phyloP scores from a whole-genome alignment of 257 asterid species.

The Nicotiana knightiana region DNA sequence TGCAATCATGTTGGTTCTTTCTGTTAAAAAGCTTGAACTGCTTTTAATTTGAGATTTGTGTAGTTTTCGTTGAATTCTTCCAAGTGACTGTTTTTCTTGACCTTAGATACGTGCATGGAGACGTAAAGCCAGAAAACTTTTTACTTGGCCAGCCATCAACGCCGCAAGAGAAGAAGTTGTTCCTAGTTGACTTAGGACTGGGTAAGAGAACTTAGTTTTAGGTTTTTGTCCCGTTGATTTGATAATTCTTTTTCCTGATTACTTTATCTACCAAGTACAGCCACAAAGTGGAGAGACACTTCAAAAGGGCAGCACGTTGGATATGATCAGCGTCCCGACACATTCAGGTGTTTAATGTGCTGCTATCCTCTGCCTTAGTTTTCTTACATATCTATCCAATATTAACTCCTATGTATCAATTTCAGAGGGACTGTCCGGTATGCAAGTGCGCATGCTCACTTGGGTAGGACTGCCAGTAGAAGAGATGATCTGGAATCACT shows the following conservation, averaged over 20 bases:
- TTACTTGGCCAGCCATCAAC: slow-evolving; percentile 45
- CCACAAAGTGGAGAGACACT: slow-evolving; percentile 42
- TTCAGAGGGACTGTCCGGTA: slow-evolving; percentile 47
- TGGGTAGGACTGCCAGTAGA: slow-evolving; percentile 51
- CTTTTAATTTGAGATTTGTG: neutral
- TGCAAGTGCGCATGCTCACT: slow-evolving; percentile 49
- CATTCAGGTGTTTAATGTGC: slow-evolving; percentile 27
- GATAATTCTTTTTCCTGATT: neutral
- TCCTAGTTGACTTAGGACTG: slow-evolving; percentile 49
- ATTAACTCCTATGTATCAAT: neutral
- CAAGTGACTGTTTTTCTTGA: neutral
- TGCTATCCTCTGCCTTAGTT: neutral
- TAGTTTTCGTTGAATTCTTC: neutral
- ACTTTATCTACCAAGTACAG: slow-evolving; percentile 18
- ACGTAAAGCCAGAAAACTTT: slow-evolving; percentile 49
- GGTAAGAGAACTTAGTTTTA: slow-evolving; percentile 20
- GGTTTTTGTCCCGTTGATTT: neutral
- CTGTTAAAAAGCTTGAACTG: neutral
- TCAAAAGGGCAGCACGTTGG: slow-evolving; percentile 34
- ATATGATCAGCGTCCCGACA: slow-evolving; percentile 48
- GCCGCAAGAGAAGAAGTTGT: slow-evolving; percentile 40
- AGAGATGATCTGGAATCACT: slow-evolving; percentile 50
- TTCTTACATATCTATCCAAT: neutral
- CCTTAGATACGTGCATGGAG: slow-evolving; percentile 43
- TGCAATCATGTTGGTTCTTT: neutral